Evolutionary conservation across 345 rosid species (phyloP).

Genomic region (Moricandia moricandioides): DNA sequence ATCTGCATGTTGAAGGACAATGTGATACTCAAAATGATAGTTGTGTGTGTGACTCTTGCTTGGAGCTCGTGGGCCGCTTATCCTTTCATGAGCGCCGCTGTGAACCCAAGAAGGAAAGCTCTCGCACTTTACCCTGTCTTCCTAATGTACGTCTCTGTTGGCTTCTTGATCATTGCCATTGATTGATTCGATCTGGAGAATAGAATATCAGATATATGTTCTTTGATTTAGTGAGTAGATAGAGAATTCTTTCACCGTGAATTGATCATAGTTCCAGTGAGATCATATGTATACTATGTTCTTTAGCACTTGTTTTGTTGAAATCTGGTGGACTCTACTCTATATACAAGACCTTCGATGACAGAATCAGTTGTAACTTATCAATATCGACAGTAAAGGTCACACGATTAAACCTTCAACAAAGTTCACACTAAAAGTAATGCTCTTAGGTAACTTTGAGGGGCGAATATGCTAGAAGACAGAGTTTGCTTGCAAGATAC

Average conservation of each 20-base stretch:
- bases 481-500: constrained; percentile 27
- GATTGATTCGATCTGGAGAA: constrained; percentile 35
- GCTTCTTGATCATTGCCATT: constrained; percentile 90
- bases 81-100: constrained; percentile 91
- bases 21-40: constrained; percentile 65
- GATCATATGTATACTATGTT: constrained; percentile 31
- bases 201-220: neutral
- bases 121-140: constrained; percentile 89
- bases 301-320: constrained; percentile 1
- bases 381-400: neutral
- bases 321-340: neutral
- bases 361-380: neutral
- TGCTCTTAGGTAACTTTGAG: no score
- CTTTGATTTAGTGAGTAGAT: constrained; percentile 22
- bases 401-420: neutral
- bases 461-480: no score
- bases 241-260: constrained; percentile 15
- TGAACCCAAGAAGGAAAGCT: constrained; percentile 78
- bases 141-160: constrained; percentile 94
- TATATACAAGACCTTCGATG: neutral
- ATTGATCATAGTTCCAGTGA: constrained; percentile 16
- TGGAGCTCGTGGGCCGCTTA: constrained; percentile 97
- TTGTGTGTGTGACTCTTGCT: constrained; percentile 65
- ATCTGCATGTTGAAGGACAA: constrained; percentile 76
- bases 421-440: neutral